Evolutionary conservation across 2,329 filamentous ascomycete genomes (phyloP).

Genomic region (Botrytis porri): DNA sequence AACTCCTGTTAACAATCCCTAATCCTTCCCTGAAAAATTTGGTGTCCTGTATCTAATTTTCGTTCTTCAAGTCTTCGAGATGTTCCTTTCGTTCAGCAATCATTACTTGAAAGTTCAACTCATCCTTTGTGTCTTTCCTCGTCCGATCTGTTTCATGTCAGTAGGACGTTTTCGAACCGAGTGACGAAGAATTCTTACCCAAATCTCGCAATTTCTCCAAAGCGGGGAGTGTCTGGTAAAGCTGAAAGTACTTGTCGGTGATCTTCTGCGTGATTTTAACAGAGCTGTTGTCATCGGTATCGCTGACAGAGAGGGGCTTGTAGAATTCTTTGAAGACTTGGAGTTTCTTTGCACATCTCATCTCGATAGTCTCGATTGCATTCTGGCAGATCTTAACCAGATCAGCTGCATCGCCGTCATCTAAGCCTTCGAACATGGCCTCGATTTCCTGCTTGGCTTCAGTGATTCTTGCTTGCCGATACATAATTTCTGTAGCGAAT

Average conservation of each 20-base stretch:
- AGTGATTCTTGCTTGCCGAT: not conserved
- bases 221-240: not conserved
- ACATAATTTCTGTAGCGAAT: not conserved
- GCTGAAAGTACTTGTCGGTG: not conserved
- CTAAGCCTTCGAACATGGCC: not conserved
- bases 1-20: not conserved
- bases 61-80: not conserved
- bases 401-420: not conserved
- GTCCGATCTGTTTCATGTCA: not conserved
- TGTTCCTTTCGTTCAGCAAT: not conserved
- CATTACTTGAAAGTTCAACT: not conserved
- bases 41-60: not conserved
- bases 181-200: not conserved
- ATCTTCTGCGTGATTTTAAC: not conserved
- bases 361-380: not conserved
- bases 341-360: not conserved
- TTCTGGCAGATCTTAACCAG: not conserved
- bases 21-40: not conserved
- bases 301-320: not conserved
- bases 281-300: not conserved
- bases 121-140: not conserved
- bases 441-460: not conserved
- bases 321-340: not conserved
- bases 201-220: slow-evolving; percentile 4
- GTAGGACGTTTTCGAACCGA: not conserved